These are phyloP conservation scores for Apiospora rasikravindrae DNA, from an alignment of 2,329 filamentous ascomycete genomes.

Conservation along the genomic window DNA sequence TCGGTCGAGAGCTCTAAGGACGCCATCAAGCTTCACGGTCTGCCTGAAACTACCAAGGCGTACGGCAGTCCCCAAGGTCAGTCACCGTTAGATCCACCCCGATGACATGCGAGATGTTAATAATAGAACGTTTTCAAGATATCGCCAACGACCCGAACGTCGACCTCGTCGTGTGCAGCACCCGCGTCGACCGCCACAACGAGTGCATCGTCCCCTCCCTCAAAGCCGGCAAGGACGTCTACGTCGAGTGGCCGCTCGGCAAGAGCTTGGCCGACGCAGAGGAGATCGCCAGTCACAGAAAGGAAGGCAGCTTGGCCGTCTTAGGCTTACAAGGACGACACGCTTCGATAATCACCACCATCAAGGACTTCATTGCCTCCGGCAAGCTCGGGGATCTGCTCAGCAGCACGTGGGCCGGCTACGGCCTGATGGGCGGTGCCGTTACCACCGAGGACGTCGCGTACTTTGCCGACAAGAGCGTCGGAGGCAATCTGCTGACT, in stretches of 20 bases:
- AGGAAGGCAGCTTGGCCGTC: not conserved
- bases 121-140: not conserved
- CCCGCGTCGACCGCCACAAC: constrained; percentile 8
- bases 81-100: not conserved
- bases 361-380: constrained; percentile 2
- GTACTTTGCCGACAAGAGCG: constrained; percentile 19
- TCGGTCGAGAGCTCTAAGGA: constrained; percentile 8
- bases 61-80: not conserved
- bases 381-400: constrained; percentile 15
- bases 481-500: constrained; percentile 16
- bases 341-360: not conserved
- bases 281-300: not conserved
- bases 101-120: too few species aligned
- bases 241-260: constrained; percentile 20
- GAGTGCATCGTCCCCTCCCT: not conserved
- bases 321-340: constrained; percentile 10
- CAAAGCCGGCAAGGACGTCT: constrained; percentile 20
- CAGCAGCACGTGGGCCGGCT: constrained; percentile 13
- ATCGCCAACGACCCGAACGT: constrained; percentile 16
- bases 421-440: not conserved
- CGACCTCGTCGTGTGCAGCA: constrained; percentile 17
- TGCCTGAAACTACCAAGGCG: not conserved
- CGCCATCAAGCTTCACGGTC: constrained; percentile 1
- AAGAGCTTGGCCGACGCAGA: constrained; percentile 9
- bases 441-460: not conserved